Percentiles rank a stretch among this genome's conserved stretches.
Conservation (phyloP, 2,329 filamentous ascomycete species). For the Emergomyces africanus region DNA sequence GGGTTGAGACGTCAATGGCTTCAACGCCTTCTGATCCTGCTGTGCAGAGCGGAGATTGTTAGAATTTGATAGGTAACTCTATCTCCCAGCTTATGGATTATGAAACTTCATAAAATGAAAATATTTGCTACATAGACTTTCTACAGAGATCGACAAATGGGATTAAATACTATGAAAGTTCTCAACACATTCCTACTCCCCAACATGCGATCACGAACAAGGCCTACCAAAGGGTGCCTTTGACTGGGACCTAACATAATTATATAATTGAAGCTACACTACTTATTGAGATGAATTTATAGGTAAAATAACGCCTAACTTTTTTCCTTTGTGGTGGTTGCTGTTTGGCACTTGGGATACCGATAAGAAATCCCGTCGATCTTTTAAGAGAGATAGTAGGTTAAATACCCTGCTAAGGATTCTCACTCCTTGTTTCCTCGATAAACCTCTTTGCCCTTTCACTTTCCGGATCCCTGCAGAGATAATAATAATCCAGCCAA, state of each 20-base stretch:
- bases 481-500: neutral
- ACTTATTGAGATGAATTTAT: no score
- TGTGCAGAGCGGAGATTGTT: neutral
- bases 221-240: neutral
- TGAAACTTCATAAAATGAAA: neutral
- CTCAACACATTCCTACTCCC: neutral
- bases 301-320: no score
- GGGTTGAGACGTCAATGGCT: slow-evolving; percentile 26
- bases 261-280: no score
- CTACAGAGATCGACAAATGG: neutral
- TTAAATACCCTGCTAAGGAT: neutral
- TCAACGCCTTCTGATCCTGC: slow-evolving; percentile 6
- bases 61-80: neutral
- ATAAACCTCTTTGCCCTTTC: neutral
- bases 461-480: neutral
- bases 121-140: neutral
- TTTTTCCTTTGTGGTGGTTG: no score
- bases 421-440: neutral
- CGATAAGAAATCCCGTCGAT: no score
- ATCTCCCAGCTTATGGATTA: neutral
- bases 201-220: neutral
- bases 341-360: no score
- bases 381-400: no score
- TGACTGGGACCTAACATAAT: no score
- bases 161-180: neutral